Evolutionary conservation across 164 flowering plant genomes (phyloP).

Genomic region (Warburgia ugandensis): DNA sequence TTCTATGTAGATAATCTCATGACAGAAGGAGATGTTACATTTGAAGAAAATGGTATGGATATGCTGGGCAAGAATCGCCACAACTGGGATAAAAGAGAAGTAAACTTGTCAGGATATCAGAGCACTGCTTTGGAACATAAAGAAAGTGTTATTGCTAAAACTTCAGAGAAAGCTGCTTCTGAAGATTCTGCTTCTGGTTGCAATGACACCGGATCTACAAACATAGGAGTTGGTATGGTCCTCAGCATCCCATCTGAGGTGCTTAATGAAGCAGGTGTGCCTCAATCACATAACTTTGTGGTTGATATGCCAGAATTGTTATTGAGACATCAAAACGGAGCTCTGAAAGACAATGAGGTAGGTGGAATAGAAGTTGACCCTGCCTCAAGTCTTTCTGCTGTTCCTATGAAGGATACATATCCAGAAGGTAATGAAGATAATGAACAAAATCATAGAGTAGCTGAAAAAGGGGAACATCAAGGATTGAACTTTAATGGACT

Average conservation of each 20-base stretch:
- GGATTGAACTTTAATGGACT: slow-evolving; percentile 9
- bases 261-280: slow-evolving; percentile 8
- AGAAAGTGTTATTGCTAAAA: slow-evolving; percentile 11
- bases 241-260: slow-evolving; percentile 10
- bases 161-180: slow-evolving; percentile 13
- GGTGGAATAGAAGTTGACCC: slow-evolving; percentile 8
- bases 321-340: slow-evolving; percentile 11
- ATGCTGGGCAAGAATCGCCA: slow-evolving; percentile 7
- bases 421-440: slow-evolving; percentile 11
- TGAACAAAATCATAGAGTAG: slow-evolving; percentile 8
- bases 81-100: slow-evolving; percentile 14
- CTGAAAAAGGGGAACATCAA: slow-evolving; percentile 19
- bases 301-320: slow-evolving; percentile 16
- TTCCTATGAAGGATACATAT: slow-evolving; percentile 9
- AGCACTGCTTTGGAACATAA: slow-evolving; percentile 13
- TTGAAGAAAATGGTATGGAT: slow-evolving; percentile 5
- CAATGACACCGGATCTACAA: slow-evolving; percentile 5
- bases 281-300: slow-evolving; percentile 12
- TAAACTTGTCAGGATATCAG: slow-evolving; percentile 8
- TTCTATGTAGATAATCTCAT: slow-evolving; percentile 4
- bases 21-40: slow-evolving; percentile 3
- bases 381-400: slow-evolving; percentile 11
- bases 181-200: slow-evolving; percentile 12
- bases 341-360: slow-evolving; percentile 12
- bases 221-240: slow-evolving; percentile 12